Percentiles rank a stretch among this genome's conserved stretches.
These are phyloP conservation scores for Ammopiptanthus mongolicus DNA, from an alignment of 306 rosid species.

Conservation along the genomic window DNA sequence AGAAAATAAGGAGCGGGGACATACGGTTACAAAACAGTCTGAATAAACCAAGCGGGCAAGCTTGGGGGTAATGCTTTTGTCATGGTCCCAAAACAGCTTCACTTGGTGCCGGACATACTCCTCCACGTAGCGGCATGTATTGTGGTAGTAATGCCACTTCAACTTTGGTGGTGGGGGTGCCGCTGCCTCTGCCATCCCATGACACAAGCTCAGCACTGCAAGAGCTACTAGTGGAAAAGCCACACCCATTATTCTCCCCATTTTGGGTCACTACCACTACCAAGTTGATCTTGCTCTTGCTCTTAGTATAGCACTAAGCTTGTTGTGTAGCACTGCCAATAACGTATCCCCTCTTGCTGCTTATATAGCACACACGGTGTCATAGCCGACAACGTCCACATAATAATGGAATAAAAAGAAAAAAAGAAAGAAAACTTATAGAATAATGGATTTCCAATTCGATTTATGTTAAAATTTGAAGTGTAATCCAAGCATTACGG, in stretches of 20 bases:
- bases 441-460: constrained; percentile 10
- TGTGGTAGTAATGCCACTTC: constrained; percentile 57
- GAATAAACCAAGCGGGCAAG: constrained; percentile 64
- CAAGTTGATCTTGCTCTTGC: constrained; percentile 4
- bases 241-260: constrained; percentile 24
- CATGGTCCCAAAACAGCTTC: constrained; percentile 19
- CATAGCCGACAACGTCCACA: constrained; percentile 20
- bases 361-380: constrained; percentile 21
- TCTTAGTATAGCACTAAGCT: neutral
- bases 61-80: constrained; percentile 53
- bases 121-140: constrained; percentile 50
- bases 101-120: constrained; percentile 53
- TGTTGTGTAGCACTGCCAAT: neutral
- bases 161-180: constrained; percentile 27
- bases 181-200: constrained; percentile 19
- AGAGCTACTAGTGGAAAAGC: constrained; percentile 25
- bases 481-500: constrained; percentile 29
- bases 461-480: neutral
- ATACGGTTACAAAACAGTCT: constrained; percentile 66
- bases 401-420: neutral
- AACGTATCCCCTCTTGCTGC: neutral
- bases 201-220: constrained; percentile 29
- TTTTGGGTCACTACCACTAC: constrained; percentile 1
- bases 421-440: neutral
- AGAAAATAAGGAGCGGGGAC: constrained; percentile 6